Percentiles rank a stretch among this genome's conserved stretches.
These are phyloP conservation scores for Microdochium nivale DNA, from an alignment of 2,329 filamentous ascomycete species.

Conservation along the genomic window DNA sequence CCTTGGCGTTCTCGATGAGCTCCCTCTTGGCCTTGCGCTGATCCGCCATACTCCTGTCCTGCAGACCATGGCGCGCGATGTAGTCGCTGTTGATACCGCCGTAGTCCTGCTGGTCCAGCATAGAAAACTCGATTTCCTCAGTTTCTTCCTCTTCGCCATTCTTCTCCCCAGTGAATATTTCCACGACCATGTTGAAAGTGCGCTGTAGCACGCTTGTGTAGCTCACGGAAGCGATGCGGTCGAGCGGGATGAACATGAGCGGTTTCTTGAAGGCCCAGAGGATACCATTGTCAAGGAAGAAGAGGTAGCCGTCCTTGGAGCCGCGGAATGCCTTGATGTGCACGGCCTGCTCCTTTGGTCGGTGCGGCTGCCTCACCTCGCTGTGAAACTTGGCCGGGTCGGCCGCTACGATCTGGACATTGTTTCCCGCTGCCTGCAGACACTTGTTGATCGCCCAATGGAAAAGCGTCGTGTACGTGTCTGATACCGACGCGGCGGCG, in stretches of 20 bases:
- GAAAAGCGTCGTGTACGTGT: slow-evolving; percentile 49
- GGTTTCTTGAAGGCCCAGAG: slow-evolving; percentile 66
- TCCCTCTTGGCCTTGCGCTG: slow-evolving; percentile 56
- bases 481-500: slow-evolving; percentile 44
- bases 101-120: slow-evolving; percentile 64
- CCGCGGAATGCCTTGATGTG: slow-evolving; percentile 59
- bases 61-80: slow-evolving; percentile 49
- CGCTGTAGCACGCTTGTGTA: slow-evolving; percentile 60
- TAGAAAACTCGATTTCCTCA: slow-evolving; percentile 58
- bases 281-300: slow-evolving; percentile 58
- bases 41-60: slow-evolving; percentile 62
- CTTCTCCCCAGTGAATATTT: slow-evolving; percentile 36
- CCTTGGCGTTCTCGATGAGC: slow-evolving; percentile 48
- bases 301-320: slow-evolving; percentile 60
- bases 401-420: slow-evolving; percentile 39
- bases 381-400: slow-evolving; percentile 51
- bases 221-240: slow-evolving; percentile 52
- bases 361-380: slow-evolving; percentile 45
- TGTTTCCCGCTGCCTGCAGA: slow-evolving; percentile 39
- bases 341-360: slow-evolving; percentile 53
- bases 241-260: slow-evolving; percentile 53
- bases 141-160: slow-evolving; percentile 33
- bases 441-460: slow-evolving; percentile 50
- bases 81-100: slow-evolving; percentile 54
- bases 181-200: slow-evolving; percentile 60